Conservation (phyloP, 1,284 basidiomycete species). For the Omphalotus olearius region DNA sequence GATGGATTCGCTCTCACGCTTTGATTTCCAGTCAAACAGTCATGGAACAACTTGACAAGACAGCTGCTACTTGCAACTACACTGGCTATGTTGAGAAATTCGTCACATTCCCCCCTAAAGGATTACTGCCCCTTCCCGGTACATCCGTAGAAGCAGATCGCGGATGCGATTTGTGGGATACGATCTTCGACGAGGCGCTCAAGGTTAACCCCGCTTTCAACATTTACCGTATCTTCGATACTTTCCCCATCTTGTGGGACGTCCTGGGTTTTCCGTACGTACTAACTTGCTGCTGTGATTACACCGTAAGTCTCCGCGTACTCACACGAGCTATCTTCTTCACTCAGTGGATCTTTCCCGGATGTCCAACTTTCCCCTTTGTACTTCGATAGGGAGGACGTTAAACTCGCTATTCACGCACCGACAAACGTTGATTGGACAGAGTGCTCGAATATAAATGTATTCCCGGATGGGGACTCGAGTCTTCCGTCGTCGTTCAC, state of each 20-base stretch:
- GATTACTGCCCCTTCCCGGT: slow-evolving; percentile 56
- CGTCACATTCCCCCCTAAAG: slow-evolving; percentile 61
- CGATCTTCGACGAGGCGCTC: slow-evolving; percentile 57
- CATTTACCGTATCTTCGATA: slow-evolving; percentile 72
- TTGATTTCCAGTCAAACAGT: slow-evolving; percentile 47
- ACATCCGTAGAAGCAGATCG: slow-evolving; percentile 35
- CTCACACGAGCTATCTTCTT: not conserved
- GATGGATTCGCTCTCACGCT: not conserved
- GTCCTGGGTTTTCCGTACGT: slow-evolving; percentile 72
- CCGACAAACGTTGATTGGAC: slow-evolving; percentile 57
- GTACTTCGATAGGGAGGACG: slow-evolving; percentile 69
- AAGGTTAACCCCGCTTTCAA: slow-evolving; percentile 72
- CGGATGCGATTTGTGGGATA: slow-evolving; percentile 65
- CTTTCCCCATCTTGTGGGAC: slow-evolving; percentile 59
- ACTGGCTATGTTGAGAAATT: slow-evolving; percentile 57
- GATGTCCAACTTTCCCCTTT: slow-evolving; percentile 42
- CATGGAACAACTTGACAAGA: slow-evolving; percentile 52
- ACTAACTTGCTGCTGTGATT: not conserved
- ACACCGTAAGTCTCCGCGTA: not conserved
- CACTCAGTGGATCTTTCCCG: slow-evolving; percentile 53
- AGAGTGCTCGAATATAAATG: slow-evolving; percentile 56
- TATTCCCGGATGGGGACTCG: slow-evolving; percentile 58
- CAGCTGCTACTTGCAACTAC: slow-evolving; percentile 57
- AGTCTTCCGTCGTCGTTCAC: slow-evolving; percentile 59
- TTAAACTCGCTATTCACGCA: slow-evolving; percentile 72